Evolutionary conservation across 495 filamentous ascomycete species (phyloP).

Genomic region (Aspergillus campestris): DNA sequence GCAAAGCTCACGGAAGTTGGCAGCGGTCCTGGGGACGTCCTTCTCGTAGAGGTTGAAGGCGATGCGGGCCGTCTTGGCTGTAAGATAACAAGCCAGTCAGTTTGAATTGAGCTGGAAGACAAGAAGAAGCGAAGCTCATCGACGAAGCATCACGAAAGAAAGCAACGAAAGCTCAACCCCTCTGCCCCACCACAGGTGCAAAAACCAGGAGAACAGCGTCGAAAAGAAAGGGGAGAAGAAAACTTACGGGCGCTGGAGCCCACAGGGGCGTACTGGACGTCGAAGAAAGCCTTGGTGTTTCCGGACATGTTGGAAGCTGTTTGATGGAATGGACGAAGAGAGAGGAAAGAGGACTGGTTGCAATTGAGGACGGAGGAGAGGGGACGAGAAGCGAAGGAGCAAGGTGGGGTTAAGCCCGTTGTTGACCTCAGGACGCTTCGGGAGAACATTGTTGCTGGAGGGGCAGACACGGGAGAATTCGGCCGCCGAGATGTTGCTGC

Average conservation of each 20-base stretch:
- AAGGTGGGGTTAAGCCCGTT: slow-evolving; percentile 33
- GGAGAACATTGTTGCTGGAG: slow-evolving; percentile 45
- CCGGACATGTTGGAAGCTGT: slow-evolving; percentile 54
- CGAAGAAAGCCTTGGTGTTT: slow-evolving; percentile 56
- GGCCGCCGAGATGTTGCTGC: slow-evolving; percentile 16
- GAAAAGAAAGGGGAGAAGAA: slow-evolving; percentile 2
- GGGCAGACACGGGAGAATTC: slow-evolving; percentile 23
- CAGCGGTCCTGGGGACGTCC: slow-evolving; percentile 82
- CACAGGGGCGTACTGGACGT: slow-evolving; percentile 49
- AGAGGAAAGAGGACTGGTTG: slow-evolving; percentile 29
- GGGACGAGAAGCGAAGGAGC: slow-evolving; percentile 37
- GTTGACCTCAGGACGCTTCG: slow-evolving; percentile 35
- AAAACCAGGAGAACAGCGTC: background rate
- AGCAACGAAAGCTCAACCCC: slow-evolving; percentile 7
- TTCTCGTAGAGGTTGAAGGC: slow-evolving; percentile 86
- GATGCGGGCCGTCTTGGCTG: slow-evolving; percentile 73
- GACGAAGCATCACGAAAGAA: slow-evolving; percentile 1
- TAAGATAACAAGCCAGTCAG: slow-evolving; percentile 12
- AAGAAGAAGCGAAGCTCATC: slow-evolving; percentile 7
- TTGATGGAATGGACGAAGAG: slow-evolving; percentile 52
- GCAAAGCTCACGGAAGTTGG: slow-evolving; percentile 95
- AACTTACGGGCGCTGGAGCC: slow-evolving; percentile 56
- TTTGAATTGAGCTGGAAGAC: slow-evolving; percentile 6
- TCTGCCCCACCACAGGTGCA: background rate
- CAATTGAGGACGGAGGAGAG: slow-evolving; percentile 34